These are phyloP conservation scores for Isabelozyma rhagii DNA, from an alignment of 805 yeast species.

Conservation along the genomic window DNA sequence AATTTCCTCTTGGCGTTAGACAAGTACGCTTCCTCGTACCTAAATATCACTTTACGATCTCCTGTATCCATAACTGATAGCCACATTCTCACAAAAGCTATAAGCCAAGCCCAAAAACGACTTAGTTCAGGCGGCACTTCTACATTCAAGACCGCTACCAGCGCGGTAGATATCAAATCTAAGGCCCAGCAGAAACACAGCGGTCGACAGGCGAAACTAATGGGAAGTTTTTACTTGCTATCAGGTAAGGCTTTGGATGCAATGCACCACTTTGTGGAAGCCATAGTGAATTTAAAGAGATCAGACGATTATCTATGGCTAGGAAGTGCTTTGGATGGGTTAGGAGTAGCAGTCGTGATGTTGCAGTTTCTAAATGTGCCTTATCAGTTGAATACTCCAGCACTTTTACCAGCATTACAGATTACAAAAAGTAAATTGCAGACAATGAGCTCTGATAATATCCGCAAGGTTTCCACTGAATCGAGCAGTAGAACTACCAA, in stretches of 20 bases:
- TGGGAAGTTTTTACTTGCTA: conserved; percentile 73
- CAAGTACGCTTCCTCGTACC: conserved; percentile 66
- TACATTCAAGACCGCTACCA: conserved; percentile 13
- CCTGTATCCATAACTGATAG: conserved; percentile 66
- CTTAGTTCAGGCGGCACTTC: conserved; percentile 39
- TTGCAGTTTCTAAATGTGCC: conserved; percentile 55
- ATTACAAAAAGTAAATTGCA: conserved; percentile 21
- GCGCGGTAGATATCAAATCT: conserved; percentile 22
- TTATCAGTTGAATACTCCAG: conserved; percentile 43
- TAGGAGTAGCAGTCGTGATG: conserved; percentile 63
- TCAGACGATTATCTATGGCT: conserved; percentile 82
- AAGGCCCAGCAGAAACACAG: conserved; percentile 45
- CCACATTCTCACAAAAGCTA: conserved; percentile 39
- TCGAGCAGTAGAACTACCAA: conserved; percentile 2
- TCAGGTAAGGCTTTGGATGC: conserved; percentile 81
- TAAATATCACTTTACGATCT: conserved; percentile 77
- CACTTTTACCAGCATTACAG: conserved; percentile 31
- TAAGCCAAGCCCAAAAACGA: conserved; percentile 41
- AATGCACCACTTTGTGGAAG: conserved; percentile 68
- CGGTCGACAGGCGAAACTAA: conserved; percentile 72
- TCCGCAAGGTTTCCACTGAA: conserved; percentile 49
- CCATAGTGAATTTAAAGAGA: conserved; percentile 55
- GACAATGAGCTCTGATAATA: conserved; percentile 18
- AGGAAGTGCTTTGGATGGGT: conserved; percentile 81
- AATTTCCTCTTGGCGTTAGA: conserved; percentile 63